These are phyloP conservation scores for Dinochytrium kinnereticum DNA, from an alignment of 371 early-diverging fungal species.

Conservation along the genomic window DNA sequence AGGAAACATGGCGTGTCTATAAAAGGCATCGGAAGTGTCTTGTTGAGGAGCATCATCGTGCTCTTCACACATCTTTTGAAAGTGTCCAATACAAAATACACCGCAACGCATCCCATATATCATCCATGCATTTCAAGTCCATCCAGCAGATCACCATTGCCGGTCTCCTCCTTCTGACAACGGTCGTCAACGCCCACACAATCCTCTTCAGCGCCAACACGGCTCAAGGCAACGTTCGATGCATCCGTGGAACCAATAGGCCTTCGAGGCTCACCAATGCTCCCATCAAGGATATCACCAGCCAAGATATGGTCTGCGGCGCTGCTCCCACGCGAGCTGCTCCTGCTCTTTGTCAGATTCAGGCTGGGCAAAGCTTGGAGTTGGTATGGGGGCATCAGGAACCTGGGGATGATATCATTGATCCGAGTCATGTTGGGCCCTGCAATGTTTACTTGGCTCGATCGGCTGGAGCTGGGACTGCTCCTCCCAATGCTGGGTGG, in stretches of 20 bases:
- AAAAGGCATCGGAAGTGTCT: no score
- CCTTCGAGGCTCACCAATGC: not conserved
- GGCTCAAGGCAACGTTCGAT: not conserved
- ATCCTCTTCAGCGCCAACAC: not conserved
- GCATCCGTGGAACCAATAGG: not conserved
- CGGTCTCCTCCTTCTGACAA: not conserved
- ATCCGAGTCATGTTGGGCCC: slow-evolving; percentile 25
- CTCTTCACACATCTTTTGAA: no score
- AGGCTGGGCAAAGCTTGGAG: not conserved
- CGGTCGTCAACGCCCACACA: not conserved
- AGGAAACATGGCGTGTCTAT: no score
- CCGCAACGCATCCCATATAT: no score
- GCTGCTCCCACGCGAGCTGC: not conserved
- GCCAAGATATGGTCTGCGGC: slow-evolving; percentile 4
- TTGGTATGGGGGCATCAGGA: not conserved
- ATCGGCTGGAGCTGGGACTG: slow-evolving; percentile 6
- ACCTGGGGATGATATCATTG: slow-evolving; percentile 12
- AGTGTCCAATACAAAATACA: no score
- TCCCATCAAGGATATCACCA: not conserved
- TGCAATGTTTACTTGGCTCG: slow-evolving; percentile 20
- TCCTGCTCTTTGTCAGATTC: not conserved
- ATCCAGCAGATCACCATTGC: no score
- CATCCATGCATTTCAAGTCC: no score
- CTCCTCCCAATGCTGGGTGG: slow-evolving; percentile 24
- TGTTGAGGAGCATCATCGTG: no score